These are phyloP conservation scores for Backusella sp. DNA, from an alignment of 192 early-diverging fungal species.

Conservation along the genomic window DNA sequence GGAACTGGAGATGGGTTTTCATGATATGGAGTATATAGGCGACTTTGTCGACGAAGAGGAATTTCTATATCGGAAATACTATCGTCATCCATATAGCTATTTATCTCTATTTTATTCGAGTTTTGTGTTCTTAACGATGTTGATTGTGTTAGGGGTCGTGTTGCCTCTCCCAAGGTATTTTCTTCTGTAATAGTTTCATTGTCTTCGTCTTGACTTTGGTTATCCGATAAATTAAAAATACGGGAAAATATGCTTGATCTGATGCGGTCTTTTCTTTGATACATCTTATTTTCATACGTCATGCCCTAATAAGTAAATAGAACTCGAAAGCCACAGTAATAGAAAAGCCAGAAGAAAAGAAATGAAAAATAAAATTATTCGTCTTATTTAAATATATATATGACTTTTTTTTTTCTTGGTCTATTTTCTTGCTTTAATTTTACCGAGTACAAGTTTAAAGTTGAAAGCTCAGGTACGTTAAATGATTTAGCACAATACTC, in stretches of 20 bases:
- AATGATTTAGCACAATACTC: background rate
- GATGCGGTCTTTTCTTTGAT: background rate
- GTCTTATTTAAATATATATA: background rate
- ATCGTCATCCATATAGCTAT: background rate
- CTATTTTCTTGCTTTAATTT: background rate
- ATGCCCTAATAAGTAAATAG: background rate
- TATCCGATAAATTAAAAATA: background rate
- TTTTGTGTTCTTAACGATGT: background rate
- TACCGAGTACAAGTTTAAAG: background rate
- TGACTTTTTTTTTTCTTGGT: background rate
- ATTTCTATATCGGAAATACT: constrained; percentile 11
- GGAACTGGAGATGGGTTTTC: background rate
- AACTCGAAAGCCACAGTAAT: background rate
- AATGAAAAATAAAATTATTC: background rate
- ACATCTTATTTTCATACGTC: background rate
- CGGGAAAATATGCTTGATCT: constrained; percentile 2
- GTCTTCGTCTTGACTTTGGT: background rate
- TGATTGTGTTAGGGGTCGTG: background rate
- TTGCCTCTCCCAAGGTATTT: background rate
- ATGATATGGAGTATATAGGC: constrained; percentile 4
- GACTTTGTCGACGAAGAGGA: constrained; percentile 3
- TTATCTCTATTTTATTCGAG: background rate
- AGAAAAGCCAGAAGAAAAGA: background rate
- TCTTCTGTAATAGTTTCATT: background rate
- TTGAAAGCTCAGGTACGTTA: background rate